Evolutionary conservation across 495 filamentous ascomycete species (phyloP), one percentile per base, ranked within the genome.

Genomic region (Talaromyces ruber): DNA sequence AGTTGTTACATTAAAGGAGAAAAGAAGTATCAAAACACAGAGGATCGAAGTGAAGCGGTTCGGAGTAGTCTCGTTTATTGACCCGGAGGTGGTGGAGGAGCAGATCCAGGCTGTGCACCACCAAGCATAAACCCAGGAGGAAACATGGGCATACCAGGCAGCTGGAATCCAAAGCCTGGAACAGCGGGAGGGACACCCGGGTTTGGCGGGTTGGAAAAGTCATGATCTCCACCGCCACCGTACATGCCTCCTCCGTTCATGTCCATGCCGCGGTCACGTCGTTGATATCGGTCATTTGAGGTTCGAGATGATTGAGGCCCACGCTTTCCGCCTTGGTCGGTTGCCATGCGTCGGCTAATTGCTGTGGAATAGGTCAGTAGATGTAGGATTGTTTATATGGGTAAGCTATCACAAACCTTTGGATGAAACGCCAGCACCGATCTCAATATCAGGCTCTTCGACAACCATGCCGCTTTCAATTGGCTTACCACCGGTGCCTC

Each of bases 381-480:
- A 24, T 6, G 25, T 9, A 26, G 21, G 3, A 51, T 51, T 14
- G 3, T 22, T 14, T 21, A 39, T 21, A 39, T 18, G 26, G 11
- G 4, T 6, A 16, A 9, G 30, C 59, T 39, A 14, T 34, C n/a
- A 64, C 69, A 60, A 72, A 79, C 83, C 84, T 78, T 98, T 98
- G 3, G 92, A 97, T 4, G 92, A 97, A 12, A 98, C 95, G 57
- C 94, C 94, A 47, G 92, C 91, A 50, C 94, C 94, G 63, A 98
- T 98, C 72, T 98, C 94, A 66, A 98, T 98, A 70, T 98, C 94
- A 7, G 94, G 94, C 74, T 98, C 94, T 68, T 98, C 94, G 22
- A 98, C 89, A 14, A 92, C 87, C 73, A 98, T 85, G 21, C 93
- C 93, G 25, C 79, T 77, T 67, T 90, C 89, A 62, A 98, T 89